Evolutionary conservation across 129 eudicot species (phyloP), one percentile per base, ranked within the genome.

Genomic region (Lactuca saligna): DNA sequence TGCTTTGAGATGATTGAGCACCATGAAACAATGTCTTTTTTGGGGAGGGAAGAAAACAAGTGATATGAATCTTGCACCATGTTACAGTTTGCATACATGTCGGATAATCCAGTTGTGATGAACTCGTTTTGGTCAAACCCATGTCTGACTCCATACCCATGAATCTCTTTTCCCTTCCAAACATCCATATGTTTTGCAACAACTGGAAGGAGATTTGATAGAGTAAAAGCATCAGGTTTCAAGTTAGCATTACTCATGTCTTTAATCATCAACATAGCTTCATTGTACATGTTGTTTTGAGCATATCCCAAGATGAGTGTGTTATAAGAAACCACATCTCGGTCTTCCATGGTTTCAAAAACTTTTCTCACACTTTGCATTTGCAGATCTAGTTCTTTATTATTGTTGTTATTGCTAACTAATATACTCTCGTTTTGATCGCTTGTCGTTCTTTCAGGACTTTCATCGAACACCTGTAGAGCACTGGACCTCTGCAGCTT

Each of bases 261-360:
- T 75, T 80, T 80, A 60, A 88, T 53, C 80, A 72, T 66, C 63
- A 42, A 35, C 59, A 91, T 50, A 61, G 85, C 93, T 67, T 91
- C 85, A 74, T 59, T 65, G 54, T 77, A 73, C 86, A 71, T 79
- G 74, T 85, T 84, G 67, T 62, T 83, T 68, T 82, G 87, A 8
- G 81, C 82, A 70, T 83, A 75, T 41, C 96, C 93, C 12, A 83
- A 81, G 68, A 88, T 82, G 20, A 91, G 75, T 4, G 90, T 88
- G 59, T 88, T 91, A 82, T 88, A 88, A 0, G 97, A 88, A 56
- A 91, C 91, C 70, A 83, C 71, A 71, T 88, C 93, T 76, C 73
- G 73, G 15, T 53, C 64, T 4, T 80, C 76, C 93, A 91, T 85
- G 9, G 29, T 61, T 42, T 83, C 87, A 71, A 91, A 91, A 25